Evolutionary conservation across 1,139 yeast genomes (phyloP).

Genomic region (Yamadazyma sp.): DNA sequence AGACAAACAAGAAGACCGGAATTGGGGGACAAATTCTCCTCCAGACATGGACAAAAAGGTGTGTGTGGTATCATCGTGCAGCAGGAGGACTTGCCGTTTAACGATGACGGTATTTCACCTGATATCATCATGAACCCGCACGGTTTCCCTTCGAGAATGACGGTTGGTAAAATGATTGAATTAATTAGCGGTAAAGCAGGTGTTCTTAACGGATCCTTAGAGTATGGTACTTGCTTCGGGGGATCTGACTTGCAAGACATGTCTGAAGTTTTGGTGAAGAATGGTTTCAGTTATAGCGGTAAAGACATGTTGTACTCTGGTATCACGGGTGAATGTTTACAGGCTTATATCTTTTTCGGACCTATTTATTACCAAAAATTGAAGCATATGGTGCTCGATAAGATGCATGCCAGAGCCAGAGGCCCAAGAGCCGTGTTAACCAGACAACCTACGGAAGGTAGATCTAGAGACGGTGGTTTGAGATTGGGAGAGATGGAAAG

Average conservation of each 20-base stretch:
- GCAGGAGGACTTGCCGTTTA: slow-evolving; percentile 95
- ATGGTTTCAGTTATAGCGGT: slow-evolving; percentile 94
- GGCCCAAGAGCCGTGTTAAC: slow-evolving; percentile 98
- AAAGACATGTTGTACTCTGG: slow-evolving; percentile 99
- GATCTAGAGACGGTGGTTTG: slow-evolving; percentile 98
- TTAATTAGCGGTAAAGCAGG: slow-evolving; percentile 97
- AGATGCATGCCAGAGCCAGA: slow-evolving; percentile 99
- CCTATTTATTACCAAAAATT: slow-evolving; percentile 97
- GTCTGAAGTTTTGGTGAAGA: slow-evolving; percentile 87
- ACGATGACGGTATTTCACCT: slow-evolving; percentile 85
- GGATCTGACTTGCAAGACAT: slow-evolving; percentile 94
- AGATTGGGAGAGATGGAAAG: slow-evolving; percentile 99
- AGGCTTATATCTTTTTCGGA: slow-evolving; percentile 97
- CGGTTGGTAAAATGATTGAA: slow-evolving; percentile 98
- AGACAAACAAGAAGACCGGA: slow-evolving; percentile 98
- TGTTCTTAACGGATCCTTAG: slow-evolving; percentile 84
- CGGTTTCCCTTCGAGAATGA: slow-evolving; percentile 99
- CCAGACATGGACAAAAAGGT: slow-evolving; percentile 98
- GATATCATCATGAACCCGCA: slow-evolving; percentile 99
- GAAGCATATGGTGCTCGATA: slow-evolving; percentile 98
- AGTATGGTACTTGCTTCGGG: slow-evolving; percentile 98
- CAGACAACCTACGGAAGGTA: slow-evolving; percentile 98
- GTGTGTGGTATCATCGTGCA: slow-evolving; percentile 97
- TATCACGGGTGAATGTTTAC: slow-evolving; percentile 94
- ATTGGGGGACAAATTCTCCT: slow-evolving; percentile 94